phyloP scores from a whole-genome alignment of 225 moss, liverwort and hornwort genomes.

The Straminergon stramineum region DNA sequence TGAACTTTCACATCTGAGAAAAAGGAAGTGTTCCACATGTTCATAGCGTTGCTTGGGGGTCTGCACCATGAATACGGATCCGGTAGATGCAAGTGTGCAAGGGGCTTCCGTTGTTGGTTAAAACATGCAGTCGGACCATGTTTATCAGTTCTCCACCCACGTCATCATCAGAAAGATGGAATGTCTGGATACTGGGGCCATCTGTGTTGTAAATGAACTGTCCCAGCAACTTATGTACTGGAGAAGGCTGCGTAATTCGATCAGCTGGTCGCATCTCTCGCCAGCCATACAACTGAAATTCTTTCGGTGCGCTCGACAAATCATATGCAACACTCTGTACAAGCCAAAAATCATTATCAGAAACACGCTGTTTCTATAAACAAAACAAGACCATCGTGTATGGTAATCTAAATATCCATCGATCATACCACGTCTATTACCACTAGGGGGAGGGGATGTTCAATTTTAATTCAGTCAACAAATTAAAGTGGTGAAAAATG shows the following conservation, averaged over 20 bases:
- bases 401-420: background rate
- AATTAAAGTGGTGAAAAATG: background rate
- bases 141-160: constrained; percentile 53
- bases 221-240: constrained; percentile 49
- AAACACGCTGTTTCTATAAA: background rate
- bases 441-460: background rate
- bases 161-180: constrained; percentile 50
- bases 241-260: constrained; percentile 28
- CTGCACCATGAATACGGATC: constrained; percentile 72
- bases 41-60: constrained; percentile 32
- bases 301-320: constrained; percentile 81
- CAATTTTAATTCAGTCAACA: background rate
- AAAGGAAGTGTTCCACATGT: background rate
- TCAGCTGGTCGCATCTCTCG: constrained; percentile 65
- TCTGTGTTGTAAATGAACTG: constrained; percentile 60
- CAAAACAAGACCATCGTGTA: background rate
- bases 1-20: background rate
- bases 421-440: background rate
- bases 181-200: constrained; percentile 70
- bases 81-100: constrained; percentile 91
- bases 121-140: constrained; percentile 65
- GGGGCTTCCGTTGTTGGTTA: constrained; percentile 79
- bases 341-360: background rate
- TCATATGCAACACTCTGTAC: constrained; percentile 68
- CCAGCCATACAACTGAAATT: constrained; percentile 87